Evolutionary conservation across 75 land plant genomes (phyloP), one percentile per base, ranked within the genome.

Genomic region (Picea sitchensis): DNA sequence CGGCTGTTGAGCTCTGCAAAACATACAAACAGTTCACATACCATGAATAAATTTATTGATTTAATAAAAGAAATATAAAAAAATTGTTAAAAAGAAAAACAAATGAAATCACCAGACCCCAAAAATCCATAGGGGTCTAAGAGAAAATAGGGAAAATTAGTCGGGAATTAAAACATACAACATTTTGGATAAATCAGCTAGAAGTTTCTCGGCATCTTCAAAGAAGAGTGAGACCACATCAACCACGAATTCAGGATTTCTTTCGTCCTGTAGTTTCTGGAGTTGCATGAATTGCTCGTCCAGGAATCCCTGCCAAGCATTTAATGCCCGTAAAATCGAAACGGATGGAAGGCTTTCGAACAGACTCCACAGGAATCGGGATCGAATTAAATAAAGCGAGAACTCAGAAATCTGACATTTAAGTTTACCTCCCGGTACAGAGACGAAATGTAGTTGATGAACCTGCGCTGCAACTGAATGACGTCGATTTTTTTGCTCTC

Each of bases 251-350:
- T 87, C 90, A 4, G 95, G 96, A 80, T 84, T 94, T 85, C 82
- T 92, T 74, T 84, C 90, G 69, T 94, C 95, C 67, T 94, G 92
- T 76, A 94, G 82, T 58, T n/a, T n/a, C n/a, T n/a, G n/a, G 7
- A 92, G 86, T 85, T 94, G 94, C 13, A 69, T 81, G 80, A 88
- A 94, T 84, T 94, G 94, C 21, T 91, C 91, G 67, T 94, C 92
- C 77, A 92, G 36, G 41, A 81, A 75, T 1, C 88, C 94, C 96
- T 94, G 82, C 76, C 18, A 81, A 41, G 44, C 44, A 41, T 41
- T 41, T 41, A 41, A 41, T 41, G 44, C 44, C 44, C 4, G 4
- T 5, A 64, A 80, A 3, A 30, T 23, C 81, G 61, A 76, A 20
- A 56, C 36, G 56, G 56, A 63, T 13, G 26, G 59, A 57, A 65